Base-by-base conservation (phyloP, 2,329 filamentous ascomycete species). In the Diaporthe citri region DNA sequence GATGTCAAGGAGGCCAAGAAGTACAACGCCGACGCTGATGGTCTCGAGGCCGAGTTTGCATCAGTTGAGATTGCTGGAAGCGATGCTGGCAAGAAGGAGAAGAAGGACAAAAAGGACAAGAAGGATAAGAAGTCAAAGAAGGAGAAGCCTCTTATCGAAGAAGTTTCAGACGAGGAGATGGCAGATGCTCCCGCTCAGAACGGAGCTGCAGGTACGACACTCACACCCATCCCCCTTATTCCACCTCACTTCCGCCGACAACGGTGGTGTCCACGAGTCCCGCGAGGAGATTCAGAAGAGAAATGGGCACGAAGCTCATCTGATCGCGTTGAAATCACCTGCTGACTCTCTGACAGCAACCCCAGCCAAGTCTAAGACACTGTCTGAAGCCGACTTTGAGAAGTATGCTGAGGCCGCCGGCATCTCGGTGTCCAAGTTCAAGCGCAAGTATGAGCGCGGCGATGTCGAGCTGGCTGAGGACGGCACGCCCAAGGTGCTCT, bases 11-110 rank as follows among this genome's bases (percentile, higher is more conserved):
- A 98, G 84, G 94, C 94, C 15, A 91, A 95, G 82, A 97, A 96
- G 85, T 99, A 99, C 89, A 98, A 98, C 84, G 90, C 91, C 66
- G 96, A 98, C 82, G 97, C 95, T 72, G 97, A 99, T 84, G 96
- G 95, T 77, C 87, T 98, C 69, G 91, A 90, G 64, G 90, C 94
- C 79, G 93, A 93, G 79, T 88, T 90, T 20, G 89, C 92, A 52
- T 88, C 87, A 20, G 86, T 86, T 13, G 62, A 39, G 82, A 51
- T 57, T 20, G 52, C 57, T 31, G 48, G 48, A 3, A 52, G 43
- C 13, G 62, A 66, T 7, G 43, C 62, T 12, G 62, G 71, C 25
- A 75, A 75, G 71, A 75, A 75, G 56, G 71, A 72, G 39, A 75
- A 83, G 78, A 85, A 85, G 66, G 79, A 79, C 43, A 83, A 83